Percentiles rank a stretch among this genome's conserved stretches.
These are phyloP conservation scores for Fusarium denticulatum DNA, from an alignment of 2,329 filamentous ascomycete genomes.

Conservation along the genomic window DNA sequence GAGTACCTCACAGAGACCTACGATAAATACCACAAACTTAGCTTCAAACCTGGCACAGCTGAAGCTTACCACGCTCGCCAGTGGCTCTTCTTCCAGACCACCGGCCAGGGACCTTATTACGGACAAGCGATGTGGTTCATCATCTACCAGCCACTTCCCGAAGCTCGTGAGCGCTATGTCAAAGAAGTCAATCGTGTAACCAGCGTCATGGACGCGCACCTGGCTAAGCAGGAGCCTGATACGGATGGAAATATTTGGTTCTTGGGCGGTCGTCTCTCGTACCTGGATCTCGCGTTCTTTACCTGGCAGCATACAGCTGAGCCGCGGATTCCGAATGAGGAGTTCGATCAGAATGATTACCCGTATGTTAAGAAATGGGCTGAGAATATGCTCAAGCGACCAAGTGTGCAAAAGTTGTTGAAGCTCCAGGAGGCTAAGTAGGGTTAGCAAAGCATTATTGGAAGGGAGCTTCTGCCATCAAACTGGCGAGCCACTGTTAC, in stretches of 20 bases:
- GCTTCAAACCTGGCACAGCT: not conserved
- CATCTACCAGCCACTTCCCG: not conserved
- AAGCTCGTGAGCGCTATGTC: not conserved
- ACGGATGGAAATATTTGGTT: not conserved
- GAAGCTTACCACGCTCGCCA: not conserved
- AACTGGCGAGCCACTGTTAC: not conserved
- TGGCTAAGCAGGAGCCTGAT: not conserved
- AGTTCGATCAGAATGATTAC: not conserved
- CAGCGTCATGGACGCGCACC: fast-evolving
- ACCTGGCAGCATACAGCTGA: not conserved
- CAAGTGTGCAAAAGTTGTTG: not conserved
- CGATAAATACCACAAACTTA: not conserved
- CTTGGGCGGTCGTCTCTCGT: not conserved
- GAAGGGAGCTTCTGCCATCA: fast-evolving
- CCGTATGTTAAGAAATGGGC: not conserved
- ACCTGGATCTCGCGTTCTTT: not conserved
- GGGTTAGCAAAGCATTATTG: fast-evolving
- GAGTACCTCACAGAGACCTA: not conserved
- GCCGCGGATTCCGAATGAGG: not conserved
- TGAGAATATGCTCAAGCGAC: not conserved
- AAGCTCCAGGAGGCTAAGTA: not conserved
- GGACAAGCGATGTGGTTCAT: not conserved
- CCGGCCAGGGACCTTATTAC: not conserved
- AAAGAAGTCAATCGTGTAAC: not conserved
- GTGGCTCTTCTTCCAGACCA: not conserved